Conservation (phyloP, 2,329 filamentous ascomycete species). For the Trichoderma simmonsii region DNA sequence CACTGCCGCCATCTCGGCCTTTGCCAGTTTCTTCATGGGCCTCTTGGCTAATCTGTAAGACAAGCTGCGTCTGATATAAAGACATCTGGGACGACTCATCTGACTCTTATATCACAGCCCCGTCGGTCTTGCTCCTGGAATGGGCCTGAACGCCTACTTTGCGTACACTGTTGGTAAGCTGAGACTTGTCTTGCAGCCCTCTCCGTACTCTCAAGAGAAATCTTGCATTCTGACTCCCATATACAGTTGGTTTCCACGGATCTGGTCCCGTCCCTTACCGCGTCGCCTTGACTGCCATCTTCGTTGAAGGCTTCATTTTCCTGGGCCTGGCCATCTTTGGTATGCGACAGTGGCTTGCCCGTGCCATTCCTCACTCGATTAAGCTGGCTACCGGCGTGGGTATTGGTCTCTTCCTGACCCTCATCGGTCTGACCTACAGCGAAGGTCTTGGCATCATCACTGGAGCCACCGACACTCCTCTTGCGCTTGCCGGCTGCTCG, state of each 20-base stretch:
- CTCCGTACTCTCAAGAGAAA: no score
- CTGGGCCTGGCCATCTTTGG: conserved; percentile 75
- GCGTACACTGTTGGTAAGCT: conserved; percentile 58
- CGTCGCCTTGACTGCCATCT: conserved; percentile 79
- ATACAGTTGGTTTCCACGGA: conserved; percentile 68
- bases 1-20: conserved; percentile 76
- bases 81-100: background rate
- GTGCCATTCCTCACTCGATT: conserved; percentile 77
- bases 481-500: conserved; percentile 71
- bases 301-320: conserved; percentile 85
- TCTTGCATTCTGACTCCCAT: background rate
- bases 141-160: conserved; percentile 80
- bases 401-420: conserved; percentile 77
- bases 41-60: conserved; percentile 69
- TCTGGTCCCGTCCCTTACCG: conserved; percentile 69
- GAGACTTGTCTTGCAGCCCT: background rate
- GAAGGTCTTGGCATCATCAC: conserved; percentile 79
- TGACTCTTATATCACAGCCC: conserved; percentile 26
- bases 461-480: conserved; percentile 63
- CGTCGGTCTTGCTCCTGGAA: conserved; percentile 41
- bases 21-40: conserved; percentile 81
- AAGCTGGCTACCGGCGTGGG: conserved; percentile 84
- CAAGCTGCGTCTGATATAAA: background rate
- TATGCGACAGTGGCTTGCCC: conserved; percentile 83
- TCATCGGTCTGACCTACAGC: conserved; percentile 74